Evolutionary conservation across 73 alveolate genomes (phyloP), one percentile per base, ranked within the genome.

Genomic region (Paramecium sexaurelia): DNA sequence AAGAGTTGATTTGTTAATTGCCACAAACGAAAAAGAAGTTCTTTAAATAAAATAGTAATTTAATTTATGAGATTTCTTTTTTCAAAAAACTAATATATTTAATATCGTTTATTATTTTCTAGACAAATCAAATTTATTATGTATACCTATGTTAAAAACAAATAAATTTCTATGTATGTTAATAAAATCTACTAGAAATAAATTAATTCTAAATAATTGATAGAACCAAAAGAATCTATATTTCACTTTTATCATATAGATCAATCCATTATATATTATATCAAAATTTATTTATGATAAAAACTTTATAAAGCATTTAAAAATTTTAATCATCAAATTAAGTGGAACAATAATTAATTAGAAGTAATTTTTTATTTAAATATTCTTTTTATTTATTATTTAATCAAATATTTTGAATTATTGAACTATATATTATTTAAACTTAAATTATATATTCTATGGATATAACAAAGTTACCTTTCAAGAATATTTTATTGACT

Each of bases 1-100:
- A 33, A 67, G 94, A 69, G 84, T 88, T 11, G 94, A 88, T 71
- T 40, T 88, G 67, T 45, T 88, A n/a, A 82, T 69, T 24, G 69
- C 78, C 27, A 88, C 66, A 27, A 88, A 88, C 43, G 89, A 68
- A 51, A 45, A 88, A 66, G 89, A 88, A 41, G 87, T 39, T 41
- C 73, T 55, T 36, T 35, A 24, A n/a, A 45, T 86, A 86, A 67
- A 39, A 85, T 37, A 86, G 41, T 27, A 61, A 61, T 61, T 26
- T 26, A 61, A 61, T 15, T 51, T 51, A 26, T 32, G 83, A 29
- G 51, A 61, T 20, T 57, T 41, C 7, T 61, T 51, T 51, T 51
- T 19, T 1, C 2, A 35, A 51, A 51, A 51, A 51, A 51, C 67
- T 51, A 51, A 51, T 51, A 35, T 35, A 45, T 51, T 51, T 51